Evolutionary conservation across 768 basidiomycete genomes (phyloP), one percentile per base, ranked within the genome.

Genomic region (Cystofilobasidium ferigula): DNA sequence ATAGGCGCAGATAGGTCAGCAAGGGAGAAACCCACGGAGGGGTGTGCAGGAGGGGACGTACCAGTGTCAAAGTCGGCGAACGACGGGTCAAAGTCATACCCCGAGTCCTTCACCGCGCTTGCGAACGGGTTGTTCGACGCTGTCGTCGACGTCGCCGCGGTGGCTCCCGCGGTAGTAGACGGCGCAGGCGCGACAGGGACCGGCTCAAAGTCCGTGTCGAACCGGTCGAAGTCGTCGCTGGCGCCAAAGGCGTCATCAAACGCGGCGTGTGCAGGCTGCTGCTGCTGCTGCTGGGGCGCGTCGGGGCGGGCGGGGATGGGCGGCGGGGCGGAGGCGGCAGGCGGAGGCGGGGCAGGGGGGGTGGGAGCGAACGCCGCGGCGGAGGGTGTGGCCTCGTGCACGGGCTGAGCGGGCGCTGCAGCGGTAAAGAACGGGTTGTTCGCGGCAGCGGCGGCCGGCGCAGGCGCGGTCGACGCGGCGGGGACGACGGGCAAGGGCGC

Each of bases 21-120:
- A n/a, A n/a, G n/a, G n/a, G n/a, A n/a, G n/a, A n/a, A n/a, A n/a
- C n/a, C n/a, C n/a, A n/a, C n/a, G n/a, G n/a, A n/a, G n/a, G n/a
- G n/a, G n/a, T n/a, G n/a, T n/a, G n/a, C n/a, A n/a, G n/a, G n/a
- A n/a, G n/a, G n/a, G n/a, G n/a, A n/a, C n/a, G n/a, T n/a, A n/a
- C n/a, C n/a, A 43, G 76, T 76, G 59, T 76, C 76, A 45, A 78
- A 77, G 9, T 63, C 71, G 32, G 71, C 71, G 64, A 76, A 77
- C 45, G 74, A 74, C 42, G 75, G 74, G 57, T 75, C 75, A 60
- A 76, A 75, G n/a, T 71, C 67, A 24, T 61, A 16, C 42, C 54
- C 43, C 7, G 34, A 42, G 60, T 60, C 32, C 45, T 28, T 57
- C 45, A 30, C 38, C 38, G 66, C 24, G 24, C 66, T 59, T 24